Base-by-base conservation (phyloP, 1,284 basidiomycete genomes). In the Mycena sp. region DNA sequence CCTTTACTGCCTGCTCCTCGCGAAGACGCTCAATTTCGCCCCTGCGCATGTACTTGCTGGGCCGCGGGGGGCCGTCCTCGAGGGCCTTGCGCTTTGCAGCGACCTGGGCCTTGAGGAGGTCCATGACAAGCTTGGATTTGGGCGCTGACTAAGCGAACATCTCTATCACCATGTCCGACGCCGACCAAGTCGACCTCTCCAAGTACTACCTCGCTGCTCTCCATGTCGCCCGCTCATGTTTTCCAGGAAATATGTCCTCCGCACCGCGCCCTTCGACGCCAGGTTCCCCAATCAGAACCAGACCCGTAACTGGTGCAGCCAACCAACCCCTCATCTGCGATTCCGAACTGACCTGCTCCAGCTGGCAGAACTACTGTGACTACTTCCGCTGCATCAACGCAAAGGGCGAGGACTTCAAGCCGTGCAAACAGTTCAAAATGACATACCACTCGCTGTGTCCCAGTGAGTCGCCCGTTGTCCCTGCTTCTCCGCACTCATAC, bases 351-450 rank as follows among this genome's bases (percentile, higher is more conserved):
- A 61, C 64, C 41, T 21, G 32, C 38, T 38, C 12, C 69, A 93
- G 91, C 80, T 94, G 91, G 90, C 96, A 98, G 83, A 96, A 96
- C 83, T 98, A 95, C 80, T 91, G 93, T 65, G 95, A 99, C 82
- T 98, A 97, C 86, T 94, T 95, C 90, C 98, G 97, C 81, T 99
- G 98, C 79, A 84, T 99, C 73, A 84, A 93, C 74, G 96, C 95
- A 72, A 99, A 98, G 85, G 98, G 98, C 70, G 97, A 99, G 74
- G 98, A 99, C 65, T 99, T 91, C 78, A 89, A 91, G 23, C 96
- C 98, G 10, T 99, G 98, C 92, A 96, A 97, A 84, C 96, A 98
- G 83, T 99, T 99, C 90, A 95, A 93, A 85, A 89, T 91, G 77
- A 94, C 95, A 37, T 99, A 95, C 87, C 87, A 95, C 85, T 96